Evolutionary conservation across 176 grass and related monocot species (phyloP).

Genomic region (Miscanthus lutarioriparius): DNA sequence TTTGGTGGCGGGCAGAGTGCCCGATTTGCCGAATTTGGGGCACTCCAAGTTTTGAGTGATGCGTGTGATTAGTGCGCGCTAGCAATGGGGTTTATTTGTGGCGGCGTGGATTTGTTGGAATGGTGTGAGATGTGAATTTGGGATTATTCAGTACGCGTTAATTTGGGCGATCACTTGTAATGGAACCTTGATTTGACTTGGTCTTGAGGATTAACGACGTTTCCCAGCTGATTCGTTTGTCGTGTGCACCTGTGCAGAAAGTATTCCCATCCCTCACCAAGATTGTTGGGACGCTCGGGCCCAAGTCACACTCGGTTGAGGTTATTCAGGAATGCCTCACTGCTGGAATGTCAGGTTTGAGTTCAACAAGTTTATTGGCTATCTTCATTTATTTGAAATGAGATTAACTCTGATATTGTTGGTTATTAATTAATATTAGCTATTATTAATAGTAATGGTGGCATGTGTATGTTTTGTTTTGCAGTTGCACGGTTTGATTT

Average conservation of each 20-base stretch:
- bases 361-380: slow-evolving; percentile 17
- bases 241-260: slow-evolving; percentile 47
- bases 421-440: background rate
- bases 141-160: background rate
- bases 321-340: slow-evolving; percentile 83
- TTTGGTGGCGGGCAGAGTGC: background rate
- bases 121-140: background rate
- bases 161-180: background rate
- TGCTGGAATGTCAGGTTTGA: slow-evolving; percentile 96
- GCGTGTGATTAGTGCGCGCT: background rate
- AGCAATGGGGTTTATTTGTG: background rate
- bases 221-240: background rate
- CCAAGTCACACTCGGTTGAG: slow-evolving; percentile 73
- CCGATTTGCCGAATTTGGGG: background rate
- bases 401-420: background rate
- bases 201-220: background rate
- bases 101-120: background rate
- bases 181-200: background rate
- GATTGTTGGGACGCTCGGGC: slow-evolving; percentile 89
- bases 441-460: slow-evolving; percentile 6
- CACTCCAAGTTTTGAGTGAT: background rate
- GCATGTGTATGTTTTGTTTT: slow-evolving; percentile 30
- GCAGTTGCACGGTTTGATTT: slow-evolving; percentile 95
- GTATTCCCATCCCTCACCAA: slow-evolving; percentile 89
- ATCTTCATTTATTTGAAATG: background rate